Conservation (phyloP, 208 protist species). For the Trypanosoma scelopori region DNA sequence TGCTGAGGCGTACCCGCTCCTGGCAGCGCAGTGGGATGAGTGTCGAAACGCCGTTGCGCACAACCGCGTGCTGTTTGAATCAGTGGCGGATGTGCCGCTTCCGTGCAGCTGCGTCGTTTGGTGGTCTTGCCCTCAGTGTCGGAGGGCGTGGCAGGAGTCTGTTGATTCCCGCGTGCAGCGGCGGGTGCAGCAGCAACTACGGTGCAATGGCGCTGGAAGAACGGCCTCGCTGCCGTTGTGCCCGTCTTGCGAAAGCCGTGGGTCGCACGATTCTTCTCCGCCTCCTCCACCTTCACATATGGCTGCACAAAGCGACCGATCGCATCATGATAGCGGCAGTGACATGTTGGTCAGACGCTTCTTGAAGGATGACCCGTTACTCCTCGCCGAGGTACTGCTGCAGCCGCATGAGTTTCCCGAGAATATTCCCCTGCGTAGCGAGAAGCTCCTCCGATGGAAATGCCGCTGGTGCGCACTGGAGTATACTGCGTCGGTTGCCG, state of each 20-base stretch:
- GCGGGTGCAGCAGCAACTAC: constrained; percentile 6
- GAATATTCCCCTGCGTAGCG: constrained; percentile 43
- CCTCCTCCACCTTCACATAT: background rate
- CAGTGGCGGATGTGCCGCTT: constrained; percentile 43
- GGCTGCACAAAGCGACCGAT: background rate
- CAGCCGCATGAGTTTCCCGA: constrained; percentile 52
- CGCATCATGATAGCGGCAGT: constrained; percentile 13
- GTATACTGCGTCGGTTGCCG: constrained; percentile 51
- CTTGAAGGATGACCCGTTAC: constrained; percentile 44
- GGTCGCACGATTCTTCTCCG: constrained; percentile 2
- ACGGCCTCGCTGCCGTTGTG: constrained; percentile 32
- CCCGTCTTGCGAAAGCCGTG: constrained; percentile 57
- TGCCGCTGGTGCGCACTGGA: constrained; percentile 62
- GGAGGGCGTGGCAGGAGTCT: constrained; percentile 53
- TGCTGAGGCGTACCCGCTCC: constrained; percentile 35
- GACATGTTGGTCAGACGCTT: constrained; percentile 24
- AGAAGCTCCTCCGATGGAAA: constrained; percentile 54
- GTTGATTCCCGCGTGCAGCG: constrained; percentile 54
- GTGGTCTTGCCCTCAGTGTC: constrained; percentile 67
- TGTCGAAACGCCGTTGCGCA: constrained; percentile 44
- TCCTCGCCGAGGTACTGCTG: constrained; percentile 58
- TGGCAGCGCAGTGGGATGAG: constrained; percentile 72
- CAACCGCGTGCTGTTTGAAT: constrained; percentile 47
- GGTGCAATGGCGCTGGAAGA: background rate
- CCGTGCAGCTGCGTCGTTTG: constrained; percentile 44